Evolutionary conservation across 1,284 basidiomycete species (phyloP), one percentile per base, ranked within the genome.

Genomic region (Porogramme epimiltina): DNA sequence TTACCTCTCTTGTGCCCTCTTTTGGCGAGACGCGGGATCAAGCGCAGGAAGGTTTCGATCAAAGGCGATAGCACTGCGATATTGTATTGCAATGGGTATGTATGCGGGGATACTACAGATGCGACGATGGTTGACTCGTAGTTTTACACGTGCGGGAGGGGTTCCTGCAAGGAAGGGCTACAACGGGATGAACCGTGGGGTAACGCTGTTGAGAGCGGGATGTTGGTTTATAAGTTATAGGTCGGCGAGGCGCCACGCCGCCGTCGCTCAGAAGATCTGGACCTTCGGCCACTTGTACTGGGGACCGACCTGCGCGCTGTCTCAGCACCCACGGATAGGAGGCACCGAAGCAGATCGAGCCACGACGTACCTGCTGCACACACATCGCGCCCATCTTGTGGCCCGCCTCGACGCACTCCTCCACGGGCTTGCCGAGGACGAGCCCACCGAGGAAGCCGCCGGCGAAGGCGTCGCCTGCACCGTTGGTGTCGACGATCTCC

Each of bases 401-500:
- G 2, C 96, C 97, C 39, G 84, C 84, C 70, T 91, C 82, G 57
- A 99, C 81, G 50, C 82, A 83, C 69, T 93, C 86, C 38, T 91
- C 87, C 44, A 95, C 67, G 41, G 66, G 73, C 81, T 94, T 98
- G 22, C 93, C 95, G 38, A 82, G 71, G 45, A 94, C 86, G 47
- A 87, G 80, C 1, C 90, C 95, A 45, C 92, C 97, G 45, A 98
- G 70, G 78, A 98, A 95, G 43, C 93, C 97, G 57, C 97, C 97
- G n/a, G 95, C 94, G 64, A 99, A 99, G 46, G 94, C 95, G 71
- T 99, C 97, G 47, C 97, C 97, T n/a, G 97, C 97, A 47, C 93
- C 97, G 74, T 99, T 99, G 51, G 97, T 99, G 73, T 99, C 97
- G 53, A 98, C 87, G 63, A 99, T 96, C 70, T 89, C 69, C 51